A percentile compares a stretch with the other conserved stretches of the same genome.
Evolutionary conservation across 192 early-diverging fungal genomes (phyloP).

Genomic region (Powellomyces hirtus): DNA sequence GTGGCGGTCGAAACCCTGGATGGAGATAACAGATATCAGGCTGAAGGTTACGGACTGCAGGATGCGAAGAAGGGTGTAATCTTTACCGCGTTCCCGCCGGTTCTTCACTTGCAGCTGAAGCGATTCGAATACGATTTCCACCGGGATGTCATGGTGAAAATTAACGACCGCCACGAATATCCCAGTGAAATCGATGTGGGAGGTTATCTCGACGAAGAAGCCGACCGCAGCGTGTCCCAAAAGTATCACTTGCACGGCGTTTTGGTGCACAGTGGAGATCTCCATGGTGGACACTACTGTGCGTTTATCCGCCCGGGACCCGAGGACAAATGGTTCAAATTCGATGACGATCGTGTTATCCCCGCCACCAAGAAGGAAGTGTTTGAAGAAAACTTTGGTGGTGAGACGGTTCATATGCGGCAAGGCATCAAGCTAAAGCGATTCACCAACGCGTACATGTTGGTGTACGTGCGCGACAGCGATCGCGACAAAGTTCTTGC

Average conservation of each 20-base stretch:
- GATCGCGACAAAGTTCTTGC: slow-evolving; percentile 70
- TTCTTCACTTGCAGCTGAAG: slow-evolving; percentile 94
- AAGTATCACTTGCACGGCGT: slow-evolving; percentile 90
- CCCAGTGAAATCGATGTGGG: slow-evolving; percentile 81
- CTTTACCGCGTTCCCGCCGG: slow-evolving; percentile 88
- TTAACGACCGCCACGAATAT: slow-evolving; percentile 97
- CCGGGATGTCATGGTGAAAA: slow-evolving; percentile 88
- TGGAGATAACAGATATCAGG: slow-evolving; percentile 94
- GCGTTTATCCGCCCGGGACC: slow-evolving; percentile 80
- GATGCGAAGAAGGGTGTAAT: slow-evolving; percentile 96
- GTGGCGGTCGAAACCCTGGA: slow-evolving; percentile 87
- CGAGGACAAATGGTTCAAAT: slow-evolving; percentile 84
- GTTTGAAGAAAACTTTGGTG: slow-evolving; percentile 93
- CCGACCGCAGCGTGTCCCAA: slow-evolving; percentile 62
- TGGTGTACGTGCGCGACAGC: slow-evolving; percentile 90
- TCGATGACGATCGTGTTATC: slow-evolving; percentile 93
- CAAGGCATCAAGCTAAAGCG: slow-evolving; percentile 65
- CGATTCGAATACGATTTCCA: slow-evolving; percentile 97
- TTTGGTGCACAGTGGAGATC: slow-evolving; percentile 90
- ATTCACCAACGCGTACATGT: slow-evolving; percentile 98
- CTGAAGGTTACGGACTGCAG: slow-evolving; percentile 94
- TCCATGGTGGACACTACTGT: slow-evolving; percentile 93
- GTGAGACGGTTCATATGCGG: slow-evolving; percentile 32
- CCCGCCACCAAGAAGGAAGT: slow-evolving; percentile 78
- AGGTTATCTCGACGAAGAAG: slow-evolving; percentile 69